Evolutionary conservation across 495 filamentous ascomycete genomes (phyloP), one percentile per base, ranked within the genome.

Genomic region (Penicillium verhagenii): DNA sequence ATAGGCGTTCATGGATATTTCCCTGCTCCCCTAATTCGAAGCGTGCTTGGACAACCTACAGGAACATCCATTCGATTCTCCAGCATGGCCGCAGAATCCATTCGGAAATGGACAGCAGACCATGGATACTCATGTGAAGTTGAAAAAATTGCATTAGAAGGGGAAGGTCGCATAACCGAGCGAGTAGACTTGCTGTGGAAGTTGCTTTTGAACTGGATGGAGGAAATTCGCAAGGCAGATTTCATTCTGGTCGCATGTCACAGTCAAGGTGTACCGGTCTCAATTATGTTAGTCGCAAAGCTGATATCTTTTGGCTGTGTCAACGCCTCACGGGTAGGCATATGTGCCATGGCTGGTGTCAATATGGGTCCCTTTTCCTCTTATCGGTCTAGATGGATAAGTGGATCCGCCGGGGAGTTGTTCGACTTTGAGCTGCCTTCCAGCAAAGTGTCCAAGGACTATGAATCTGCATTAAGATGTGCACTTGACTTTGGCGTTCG

Each of bases 1-100:
- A 96, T 98, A 56, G 94, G 94, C 20, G 85, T 98, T 16, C 94
- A 98, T 71, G 94, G 94, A 5, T 91, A 92, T 55, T 96, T 96
- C 59, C 94, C 94, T 4, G 91, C 91, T 19, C 82, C 86, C 0
- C 78, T 94, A 35, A 79, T 98, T 25, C 86, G 93, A 11, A 87
- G 85, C 21, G 85, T 98, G 23, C 82, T 97, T 6, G 94, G 94
- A 2, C 95, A 97, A 57, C 94, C 94, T 0, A 97, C 91, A 6
- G 94, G 94, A 4, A 98, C 94, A 6, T 96, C 92, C 2, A 86
- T 96, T 53, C 86, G 89, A 38, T 98, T 98, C 66, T 92, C 92
- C 10, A 94, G 89, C 56, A 86, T 89, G 68, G 91, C 90, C 14
- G 91, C 91, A 13, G 84, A 86, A 24, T 86, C 93, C 1, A 92